Percentiles rank a stretch among this genome's conserved stretches.
phyloP scores from a whole-genome alignment of 208 protist genomes.

The Histomonas meleagridis region DNA sequence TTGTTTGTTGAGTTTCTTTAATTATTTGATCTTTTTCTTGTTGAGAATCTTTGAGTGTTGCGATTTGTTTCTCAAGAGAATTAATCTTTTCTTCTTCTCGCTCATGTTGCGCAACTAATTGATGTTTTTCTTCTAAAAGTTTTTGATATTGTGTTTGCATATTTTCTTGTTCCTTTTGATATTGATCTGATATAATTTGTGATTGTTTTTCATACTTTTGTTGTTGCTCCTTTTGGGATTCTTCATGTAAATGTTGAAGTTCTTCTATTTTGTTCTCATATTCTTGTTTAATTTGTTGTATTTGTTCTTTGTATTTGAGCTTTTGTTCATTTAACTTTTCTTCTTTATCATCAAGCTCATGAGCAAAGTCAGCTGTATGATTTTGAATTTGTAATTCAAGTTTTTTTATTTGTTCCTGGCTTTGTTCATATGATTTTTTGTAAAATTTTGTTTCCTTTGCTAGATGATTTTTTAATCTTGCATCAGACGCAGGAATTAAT shows the following conservation, averaged over 20 bases:
- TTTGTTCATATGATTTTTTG: background rate
- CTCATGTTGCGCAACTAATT: background rate
- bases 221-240: background rate
- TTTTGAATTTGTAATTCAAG: background rate
- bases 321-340: background rate
- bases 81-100: background rate
- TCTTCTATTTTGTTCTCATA: background rate
- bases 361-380: too few species aligned
- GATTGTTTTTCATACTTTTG: background rate
- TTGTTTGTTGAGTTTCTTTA: background rate
- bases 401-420: background rate
- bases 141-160: background rate
- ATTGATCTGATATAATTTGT: background rate
- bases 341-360: background rate
- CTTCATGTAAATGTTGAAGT: background rate
- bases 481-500: background rate
- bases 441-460: background rate
- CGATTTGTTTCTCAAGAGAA: background rate
- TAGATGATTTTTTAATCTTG: background rate
- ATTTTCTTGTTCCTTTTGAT: background rate
- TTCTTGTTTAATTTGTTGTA: background rate
- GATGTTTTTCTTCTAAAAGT: background rate
- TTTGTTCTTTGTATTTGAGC: background rate
- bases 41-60: background rate
- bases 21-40: background rate